Percentiles rank a stretch among this genome's conserved stretches.
Conservation (phyloP, 768 basidiomycete species). For the Suillus placidus region DNA sequence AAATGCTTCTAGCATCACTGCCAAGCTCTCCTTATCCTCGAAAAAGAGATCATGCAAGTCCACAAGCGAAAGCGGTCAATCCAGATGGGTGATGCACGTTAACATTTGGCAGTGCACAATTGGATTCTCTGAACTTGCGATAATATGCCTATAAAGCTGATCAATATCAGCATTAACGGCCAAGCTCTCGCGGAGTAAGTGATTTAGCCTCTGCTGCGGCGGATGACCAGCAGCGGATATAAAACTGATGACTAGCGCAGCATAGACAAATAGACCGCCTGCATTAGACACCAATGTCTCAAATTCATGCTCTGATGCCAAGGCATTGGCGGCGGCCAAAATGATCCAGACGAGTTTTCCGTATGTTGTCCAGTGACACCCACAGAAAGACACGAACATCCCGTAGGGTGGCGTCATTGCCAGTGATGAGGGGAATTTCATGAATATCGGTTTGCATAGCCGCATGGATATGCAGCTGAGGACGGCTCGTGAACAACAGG, state of each 20-base stretch:
- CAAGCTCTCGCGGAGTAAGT: neutral
- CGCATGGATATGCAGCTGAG: neutral
- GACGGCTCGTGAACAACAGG: constrained; percentile 5
- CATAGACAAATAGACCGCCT: constrained; percentile 16
- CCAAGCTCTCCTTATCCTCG: neutral
- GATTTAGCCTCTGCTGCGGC: neutral
- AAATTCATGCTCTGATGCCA: constrained; percentile 21
- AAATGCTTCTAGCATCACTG: neutral
- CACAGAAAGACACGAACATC: constrained; percentile 20
- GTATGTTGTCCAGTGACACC: constrained; percentile 16
- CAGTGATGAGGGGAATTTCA: neutral
- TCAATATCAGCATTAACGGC: neutral
- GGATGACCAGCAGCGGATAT: constrained; percentile 9
- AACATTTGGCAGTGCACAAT: neutral
- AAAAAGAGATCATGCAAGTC: neutral
- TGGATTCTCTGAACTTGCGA: neutral
- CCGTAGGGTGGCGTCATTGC: constrained; percentile 12
- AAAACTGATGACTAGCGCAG: constrained; percentile 18
- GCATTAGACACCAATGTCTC: constrained; percentile 9
- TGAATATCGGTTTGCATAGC: neutral
- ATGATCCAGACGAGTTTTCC: constrained; percentile 3
- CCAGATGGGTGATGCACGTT: neutral
- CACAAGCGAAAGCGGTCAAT: neutral
- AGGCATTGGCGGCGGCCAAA: constrained; percentile 9
- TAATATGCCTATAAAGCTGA: neutral